Evolutionary conservation across 768 basidiomycete genomes (phyloP).

Genomic region (Macrolepiota albuminosa): DNA sequence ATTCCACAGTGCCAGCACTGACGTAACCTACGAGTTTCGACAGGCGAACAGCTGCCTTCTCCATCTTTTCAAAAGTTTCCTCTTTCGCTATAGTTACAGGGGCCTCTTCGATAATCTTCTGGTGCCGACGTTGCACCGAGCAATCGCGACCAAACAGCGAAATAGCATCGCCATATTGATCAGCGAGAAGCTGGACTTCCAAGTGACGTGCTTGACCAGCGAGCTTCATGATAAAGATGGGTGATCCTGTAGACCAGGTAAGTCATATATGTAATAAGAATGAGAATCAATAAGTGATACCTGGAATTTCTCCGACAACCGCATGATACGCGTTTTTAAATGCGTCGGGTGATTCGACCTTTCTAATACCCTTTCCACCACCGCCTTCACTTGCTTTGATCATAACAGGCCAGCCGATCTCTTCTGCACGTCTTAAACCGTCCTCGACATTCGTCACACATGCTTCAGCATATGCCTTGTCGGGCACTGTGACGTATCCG

Average conservation of each 20-base stretch:
- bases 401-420: conserved; percentile 97
- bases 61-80: conserved; percentile 95
- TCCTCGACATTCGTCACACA: conserved; percentile 88
- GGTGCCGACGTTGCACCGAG: conserved; percentile 97
- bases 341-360: conserved; percentile 78
- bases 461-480: conserved; percentile 81
- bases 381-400: conserved; percentile 99
- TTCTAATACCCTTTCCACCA: conserved; percentile 98
- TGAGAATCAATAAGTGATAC: conserved; percentile 34
- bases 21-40: conserved; percentile 99
- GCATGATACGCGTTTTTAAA: conserved; percentile 96
- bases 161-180: conserved; percentile 99
- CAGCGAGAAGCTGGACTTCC: conserved; percentile 96
- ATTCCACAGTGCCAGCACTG: conserved; percentile 97
- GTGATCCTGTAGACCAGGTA: conserved; percentile 60
- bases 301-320: conserved; percentile 94
- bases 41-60: conserved; percentile 97
- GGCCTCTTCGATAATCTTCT: conserved; percentile 99
- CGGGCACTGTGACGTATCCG: conserved; percentile 93
- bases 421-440: conserved; percentile 75
- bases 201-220: conserved; percentile 96
- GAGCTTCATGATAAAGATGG: conserved; percentile 99
- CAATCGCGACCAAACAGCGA: conserved; percentile 99
- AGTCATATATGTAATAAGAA: conserved; percentile 8
- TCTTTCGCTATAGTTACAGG: conserved; percentile 96